Percentiles rank a stretch among this genome's conserved stretches.
Conservation (phyloP, 164 flowering plant genomes). For the Stephania yunnanensis region DNA sequence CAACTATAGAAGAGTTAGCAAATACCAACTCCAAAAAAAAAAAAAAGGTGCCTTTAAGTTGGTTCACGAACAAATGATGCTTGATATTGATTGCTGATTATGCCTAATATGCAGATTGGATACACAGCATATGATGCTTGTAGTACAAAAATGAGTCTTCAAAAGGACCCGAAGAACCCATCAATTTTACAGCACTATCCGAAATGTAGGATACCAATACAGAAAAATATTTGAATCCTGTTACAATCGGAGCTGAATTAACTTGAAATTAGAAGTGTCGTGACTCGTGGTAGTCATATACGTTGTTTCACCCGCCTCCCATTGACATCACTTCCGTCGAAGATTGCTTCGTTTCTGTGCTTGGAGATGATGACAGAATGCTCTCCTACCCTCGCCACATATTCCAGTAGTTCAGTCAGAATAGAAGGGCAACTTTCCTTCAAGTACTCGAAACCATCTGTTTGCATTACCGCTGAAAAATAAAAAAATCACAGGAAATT, state of each 20-base stretch:
- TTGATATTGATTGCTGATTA: background rate
- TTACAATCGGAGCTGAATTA: background rate
- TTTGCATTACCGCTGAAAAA: conserved; percentile 83
- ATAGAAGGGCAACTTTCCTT: conserved; percentile 67
- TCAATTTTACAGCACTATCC: background rate
- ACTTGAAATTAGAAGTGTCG: background rate
- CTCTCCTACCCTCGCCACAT: conserved; percentile 60
- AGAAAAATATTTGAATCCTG: background rate
- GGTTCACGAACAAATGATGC: background rate
- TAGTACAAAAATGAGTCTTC: background rate
- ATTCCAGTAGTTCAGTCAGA: conserved; percentile 69
- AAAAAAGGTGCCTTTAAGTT: background rate
- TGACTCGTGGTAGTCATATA: conserved; percentile 14
- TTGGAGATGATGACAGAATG: conserved; percentile 34
- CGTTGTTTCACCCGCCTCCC: conserved; percentile 86
- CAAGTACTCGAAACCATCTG: conserved; percentile 76
- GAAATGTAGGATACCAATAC: background rate
- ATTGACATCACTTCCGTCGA: conserved; percentile 64
- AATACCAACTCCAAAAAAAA: background rate
- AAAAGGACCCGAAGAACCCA: background rate
- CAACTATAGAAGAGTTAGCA: background rate
- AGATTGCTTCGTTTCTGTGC: conserved; percentile 42
- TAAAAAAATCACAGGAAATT: background rate
- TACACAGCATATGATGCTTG: background rate
- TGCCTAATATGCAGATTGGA: background rate